Base-by-base conservation (phyloP, 2,329 filamentous ascomycete species). In the Ophiostoma sp. region DNA sequence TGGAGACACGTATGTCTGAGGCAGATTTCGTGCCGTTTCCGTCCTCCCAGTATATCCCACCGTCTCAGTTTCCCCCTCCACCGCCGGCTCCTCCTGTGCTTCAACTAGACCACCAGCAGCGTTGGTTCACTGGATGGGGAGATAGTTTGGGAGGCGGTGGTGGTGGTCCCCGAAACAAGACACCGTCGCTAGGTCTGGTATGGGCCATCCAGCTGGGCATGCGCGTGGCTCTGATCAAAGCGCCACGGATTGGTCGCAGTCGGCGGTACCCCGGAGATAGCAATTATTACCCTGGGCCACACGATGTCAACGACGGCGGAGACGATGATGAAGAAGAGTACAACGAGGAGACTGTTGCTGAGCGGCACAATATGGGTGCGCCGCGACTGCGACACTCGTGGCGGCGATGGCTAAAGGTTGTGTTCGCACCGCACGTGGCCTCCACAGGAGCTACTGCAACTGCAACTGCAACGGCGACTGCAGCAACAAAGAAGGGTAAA, bases 41-140 rank as follows among this genome's bases (percentile, higher is more conserved):
- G 4, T 66, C 69, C 4, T 67, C 69, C 12, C 67, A 67, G 62
- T 70, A 67, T 36, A 67, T 70, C 9, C 76, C 76, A n/a, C 74
- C 74, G 9, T 16, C 72, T 16, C 69, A 68, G 52, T 67, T 65
- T 36, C 67, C 67, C 12, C 66, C 70, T 58, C 75, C 75, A 14
- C 73, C 74, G 5, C 14, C 72, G 14, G 45, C 74, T 77, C 71
- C 79, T 0, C 78, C 83, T 12, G 86, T 88, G 0, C 82, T 97
- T 49, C 84, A 86, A 44, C 85, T 97, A 8, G 89, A 96, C 73
- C 91, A 97, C 77, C 94, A 98, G 78, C 92, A 97, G 77, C 86
- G 91, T 60, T 97, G 93, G 86, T 96, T 97, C 79, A 96, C 93
- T 4, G 93, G 95, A 71, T 97, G 95, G 94, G 93, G 94, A 36